These are phyloP conservation scores for Acrocalymma vagum DNA, from an alignment of 2,329 filamentous ascomycete genomes.

Conservation along the genomic window DNA sequence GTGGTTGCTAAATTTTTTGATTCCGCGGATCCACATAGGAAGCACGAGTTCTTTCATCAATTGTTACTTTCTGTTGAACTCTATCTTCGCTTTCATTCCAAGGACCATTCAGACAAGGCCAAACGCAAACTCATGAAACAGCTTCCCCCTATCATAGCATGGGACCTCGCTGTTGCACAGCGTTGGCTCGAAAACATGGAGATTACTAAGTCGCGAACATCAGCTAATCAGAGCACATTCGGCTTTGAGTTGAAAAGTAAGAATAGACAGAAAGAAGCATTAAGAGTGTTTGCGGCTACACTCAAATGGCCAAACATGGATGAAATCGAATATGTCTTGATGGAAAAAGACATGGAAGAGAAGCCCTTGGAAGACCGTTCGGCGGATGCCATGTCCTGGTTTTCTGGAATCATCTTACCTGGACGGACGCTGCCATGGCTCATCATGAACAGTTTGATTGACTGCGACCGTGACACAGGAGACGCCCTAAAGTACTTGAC, in stretches of 20 bases:
- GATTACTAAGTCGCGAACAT: slow-evolving; percentile 66
- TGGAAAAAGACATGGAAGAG: slow-evolving; percentile 62
- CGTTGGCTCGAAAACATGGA: slow-evolving; percentile 76
- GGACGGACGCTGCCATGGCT: slow-evolving; percentile 76
- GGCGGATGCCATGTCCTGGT: slow-evolving; percentile 80
- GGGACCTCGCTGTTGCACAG: slow-evolving; percentile 76
- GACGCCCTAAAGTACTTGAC: slow-evolving; percentile 73
- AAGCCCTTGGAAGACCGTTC: slow-evolving; percentile 66
- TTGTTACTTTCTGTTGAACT: slow-evolving; percentile 78
- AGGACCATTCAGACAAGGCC: slow-evolving; percentile 67
- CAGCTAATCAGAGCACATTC: slow-evolving; percentile 56
- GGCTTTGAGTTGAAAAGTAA: slow-evolving; percentile 71
- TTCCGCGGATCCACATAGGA: slow-evolving; percentile 64
- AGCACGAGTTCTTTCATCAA: slow-evolving; percentile 77
- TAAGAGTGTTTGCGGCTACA: slow-evolving; percentile 73
- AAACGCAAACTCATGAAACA: slow-evolving; percentile 71
- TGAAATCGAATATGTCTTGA: slow-evolving; percentile 69
- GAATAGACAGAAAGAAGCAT: slow-evolving; percentile 72
- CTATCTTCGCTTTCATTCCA: slow-evolving; percentile 72
- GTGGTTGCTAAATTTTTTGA: slow-evolving; percentile 77
- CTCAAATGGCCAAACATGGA: slow-evolving; percentile 81
- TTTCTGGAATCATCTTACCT: slow-evolving; percentile 76
- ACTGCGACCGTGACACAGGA: slow-evolving; percentile 74
- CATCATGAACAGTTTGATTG: slow-evolving; percentile 80
- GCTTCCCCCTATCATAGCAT: slow-evolving; percentile 75